phyloP scores from a whole-genome alignment of 202 grass and related monocot species.

The Saccharum hybrid region DNA sequence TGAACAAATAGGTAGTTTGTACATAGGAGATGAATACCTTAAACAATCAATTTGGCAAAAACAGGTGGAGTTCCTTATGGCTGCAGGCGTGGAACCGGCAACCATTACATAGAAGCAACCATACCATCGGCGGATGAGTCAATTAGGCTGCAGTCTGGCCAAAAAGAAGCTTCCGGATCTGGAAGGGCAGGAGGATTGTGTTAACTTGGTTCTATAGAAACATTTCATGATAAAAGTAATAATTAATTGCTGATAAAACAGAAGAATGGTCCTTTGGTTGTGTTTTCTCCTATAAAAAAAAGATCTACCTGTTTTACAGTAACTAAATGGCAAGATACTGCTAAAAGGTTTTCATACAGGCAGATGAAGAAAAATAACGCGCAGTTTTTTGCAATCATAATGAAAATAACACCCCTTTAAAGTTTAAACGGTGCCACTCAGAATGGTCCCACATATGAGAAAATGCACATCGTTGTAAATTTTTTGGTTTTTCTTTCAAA shows the following conservation, averaged over 20 bases:
- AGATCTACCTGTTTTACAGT: background rate
- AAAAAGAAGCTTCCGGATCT: constrained; percentile 77
- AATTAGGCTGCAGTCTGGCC: constrained; percentile 51
- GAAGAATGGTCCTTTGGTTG: background rate
- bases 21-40: constrained; percentile 59
- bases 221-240: background rate
- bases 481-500: background rate
- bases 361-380: background rate
- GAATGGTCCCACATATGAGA: background rate
- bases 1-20: constrained; percentile 66
- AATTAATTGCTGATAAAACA: background rate
- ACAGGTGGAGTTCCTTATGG: constrained; percentile 26
- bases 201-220: background rate
- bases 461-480: background rate
- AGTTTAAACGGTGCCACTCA: background rate
- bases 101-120: constrained; percentile 51
- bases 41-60: constrained; percentile 63
- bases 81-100: constrained; percentile 38
- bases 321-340: constrained; percentile 14
- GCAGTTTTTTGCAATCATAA: constrained; percentile 7
- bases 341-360: background rate
- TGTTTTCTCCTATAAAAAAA: background rate
- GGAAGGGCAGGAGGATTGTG: constrained; percentile 3
- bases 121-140: constrained; percentile 20
- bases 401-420: constrained; percentile 1